A percentile compares a stretch with the other conserved stretches of the same genome.
Evolutionary conservation across 306 rosid genomes (phyloP).

Genomic region (Luffa aegyptiaca): DNA sequence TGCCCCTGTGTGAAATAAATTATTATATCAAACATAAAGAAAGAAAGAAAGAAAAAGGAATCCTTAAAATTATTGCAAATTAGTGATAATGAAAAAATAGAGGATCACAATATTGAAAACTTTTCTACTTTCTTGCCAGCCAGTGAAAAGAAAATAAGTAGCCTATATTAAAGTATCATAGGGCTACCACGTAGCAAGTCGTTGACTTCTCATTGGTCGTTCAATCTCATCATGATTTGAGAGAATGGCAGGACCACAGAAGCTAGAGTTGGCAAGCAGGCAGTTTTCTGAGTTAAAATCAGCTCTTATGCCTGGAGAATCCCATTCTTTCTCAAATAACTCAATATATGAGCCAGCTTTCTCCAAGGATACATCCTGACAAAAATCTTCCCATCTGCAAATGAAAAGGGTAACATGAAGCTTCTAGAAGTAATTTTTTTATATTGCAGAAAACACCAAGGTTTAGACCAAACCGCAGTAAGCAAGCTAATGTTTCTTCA

Average conservation of each 20-base stretch:
- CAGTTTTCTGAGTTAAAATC: slow-evolving; percentile 29
- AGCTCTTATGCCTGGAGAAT: slow-evolving; percentile 15
- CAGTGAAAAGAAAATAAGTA: not conserved
- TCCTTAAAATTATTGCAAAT: not conserved
- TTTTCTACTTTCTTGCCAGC: not conserved
- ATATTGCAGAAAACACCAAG: slow-evolving; percentile 1
- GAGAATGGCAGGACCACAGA: slow-evolving; percentile 12
- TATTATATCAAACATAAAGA: not conserved
- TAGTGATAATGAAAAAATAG: not conserved
- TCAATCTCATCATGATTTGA: slow-evolving; percentile 26
- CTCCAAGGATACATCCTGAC: slow-evolving; percentile 66
- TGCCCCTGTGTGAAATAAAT: slow-evolving; percentile 36
- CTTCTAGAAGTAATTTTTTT: slow-evolving; percentile 4
- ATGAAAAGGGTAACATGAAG: not conserved
- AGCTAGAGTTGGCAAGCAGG: slow-evolving; percentile 28
- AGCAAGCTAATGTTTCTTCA: slow-evolving; percentile 48
- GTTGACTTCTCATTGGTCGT: slow-evolving; percentile 39
- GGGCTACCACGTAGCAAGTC: slow-evolving; percentile 32
- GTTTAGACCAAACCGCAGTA: slow-evolving; percentile 45
- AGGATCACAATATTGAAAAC: not conserved
- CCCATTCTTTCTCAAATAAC: slow-evolving; percentile 20
- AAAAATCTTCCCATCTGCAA: slow-evolving; percentile 79
- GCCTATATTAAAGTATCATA: slow-evolving; percentile 6
- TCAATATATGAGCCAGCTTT: slow-evolving; percentile 47
- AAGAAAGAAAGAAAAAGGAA: not conserved